phyloP scores from a whole-genome alignment of 176 grass and related monocot species.

The Luzula sylvatica region DNA sequence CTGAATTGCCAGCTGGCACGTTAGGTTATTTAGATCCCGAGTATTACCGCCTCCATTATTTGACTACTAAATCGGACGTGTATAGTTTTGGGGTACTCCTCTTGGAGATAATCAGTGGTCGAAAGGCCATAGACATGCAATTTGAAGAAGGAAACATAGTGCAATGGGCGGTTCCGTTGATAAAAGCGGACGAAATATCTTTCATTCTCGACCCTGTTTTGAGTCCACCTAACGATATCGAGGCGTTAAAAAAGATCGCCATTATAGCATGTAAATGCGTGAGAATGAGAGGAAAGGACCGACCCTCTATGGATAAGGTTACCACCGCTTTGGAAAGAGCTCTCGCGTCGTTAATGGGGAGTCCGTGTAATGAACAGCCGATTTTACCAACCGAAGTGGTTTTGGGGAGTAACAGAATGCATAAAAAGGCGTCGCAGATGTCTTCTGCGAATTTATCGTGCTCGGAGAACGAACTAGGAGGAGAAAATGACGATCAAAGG shows the following conservation, averaged over 20 bases:
- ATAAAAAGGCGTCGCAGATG: conserved; percentile 81
- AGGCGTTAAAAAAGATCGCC: conserved; percentile 95
- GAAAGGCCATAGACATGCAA: conserved; percentile 97
- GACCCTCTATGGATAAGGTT: conserved; percentile 94
- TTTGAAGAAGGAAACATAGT: conserved; percentile 96
- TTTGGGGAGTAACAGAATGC: conserved; percentile 81
- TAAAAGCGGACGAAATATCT: conserved; percentile 78
- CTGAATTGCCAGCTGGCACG: conserved; percentile 81
- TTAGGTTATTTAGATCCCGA: conserved; percentile 94
- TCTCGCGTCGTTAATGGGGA: conserved; percentile 85
- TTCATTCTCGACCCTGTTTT: conserved; percentile 60
- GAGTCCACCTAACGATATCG: conserved; percentile 58
- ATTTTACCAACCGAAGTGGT: conserved; percentile 93
- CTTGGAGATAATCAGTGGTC: conserved; percentile 80
- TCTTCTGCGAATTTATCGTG: conserved; percentile 83
- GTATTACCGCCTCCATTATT: conserved; percentile 94
- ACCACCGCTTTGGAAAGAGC: conserved; percentile 84
- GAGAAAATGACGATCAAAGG: conserved; percentile 57
- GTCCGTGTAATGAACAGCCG: conserved; percentile 76
- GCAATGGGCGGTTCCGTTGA: conserved; percentile 86
- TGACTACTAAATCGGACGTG: conserved; percentile 94
- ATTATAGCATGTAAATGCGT: conserved; percentile 83
- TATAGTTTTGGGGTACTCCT: conserved; percentile 97
- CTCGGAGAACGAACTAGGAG: conserved; percentile 70
- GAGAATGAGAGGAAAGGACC: conserved; percentile 87